Evolutionary conservation across 805 yeast species (phyloP).

Genomic region (Kazachstania taianensis): DNA sequence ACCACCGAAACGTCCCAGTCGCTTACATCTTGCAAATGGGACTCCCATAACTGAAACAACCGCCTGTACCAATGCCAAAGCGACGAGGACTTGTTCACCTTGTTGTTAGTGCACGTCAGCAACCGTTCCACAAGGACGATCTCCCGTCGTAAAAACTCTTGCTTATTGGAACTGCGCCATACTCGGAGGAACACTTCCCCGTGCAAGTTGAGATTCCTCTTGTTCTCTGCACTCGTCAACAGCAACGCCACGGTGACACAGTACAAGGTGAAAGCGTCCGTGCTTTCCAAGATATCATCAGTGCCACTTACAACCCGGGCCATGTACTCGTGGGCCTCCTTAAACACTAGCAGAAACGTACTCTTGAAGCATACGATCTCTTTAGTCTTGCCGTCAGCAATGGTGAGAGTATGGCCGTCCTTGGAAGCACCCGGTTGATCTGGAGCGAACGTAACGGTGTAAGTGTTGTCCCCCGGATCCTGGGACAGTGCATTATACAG

Average conservation of each 20-base stretch:
- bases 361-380: constrained; percentile 30
- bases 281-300: not conserved
- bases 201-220: constrained; percentile 27
- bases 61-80: constrained; percentile 30
- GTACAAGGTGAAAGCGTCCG: constrained; percentile 7
- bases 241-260: constrained; percentile 28
- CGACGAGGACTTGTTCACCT: constrained; percentile 32
- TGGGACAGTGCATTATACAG: constrained; percentile 10
- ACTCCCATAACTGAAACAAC: constrained; percentile 12
- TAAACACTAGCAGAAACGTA: constrained; percentile 22
- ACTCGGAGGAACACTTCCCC: constrained; percentile 14
- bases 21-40: not conserved
- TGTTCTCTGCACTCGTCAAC: constrained; percentile 31
- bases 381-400: constrained; percentile 11
- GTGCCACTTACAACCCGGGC: too few species aligned
- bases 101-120: constrained; percentile 27
- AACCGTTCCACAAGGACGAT: constrained; percentile 14
- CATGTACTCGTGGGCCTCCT: constrained; percentile 25
- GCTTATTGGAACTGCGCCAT: constrained; percentile 1
- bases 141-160: constrained; percentile 12
- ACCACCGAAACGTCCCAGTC: constrained; percentile 4
- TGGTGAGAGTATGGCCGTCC: constrained; percentile 5
- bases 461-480: constrained; percentile 1
- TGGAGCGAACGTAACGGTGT: constrained; percentile 14
- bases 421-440: constrained; percentile 8